These are phyloP conservation scores for Botrytis paeoniae DNA, from an alignment of 2,329 filamentous ascomycete genomes.

Conservation along the genomic window DNA sequence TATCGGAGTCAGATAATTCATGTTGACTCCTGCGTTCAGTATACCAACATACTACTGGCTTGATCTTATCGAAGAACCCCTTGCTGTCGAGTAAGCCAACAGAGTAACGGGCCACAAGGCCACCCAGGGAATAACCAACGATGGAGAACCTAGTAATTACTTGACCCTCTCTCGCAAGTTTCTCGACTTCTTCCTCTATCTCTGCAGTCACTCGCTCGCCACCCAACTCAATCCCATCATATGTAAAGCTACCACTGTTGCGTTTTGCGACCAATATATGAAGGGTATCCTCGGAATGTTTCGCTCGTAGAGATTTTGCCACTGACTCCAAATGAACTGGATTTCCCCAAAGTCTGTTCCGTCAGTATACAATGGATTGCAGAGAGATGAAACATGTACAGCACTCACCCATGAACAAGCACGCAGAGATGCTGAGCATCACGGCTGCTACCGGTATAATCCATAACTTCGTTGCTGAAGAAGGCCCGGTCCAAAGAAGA, in stretches of 20 bases:
- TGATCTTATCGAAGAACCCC: constrained; percentile 73
- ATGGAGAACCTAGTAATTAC: constrained; percentile 80
- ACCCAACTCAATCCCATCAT: constrained; percentile 66
- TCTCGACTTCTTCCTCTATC: constrained; percentile 61
- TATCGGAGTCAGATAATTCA: constrained; percentile 10
- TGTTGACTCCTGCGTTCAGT: background rate
- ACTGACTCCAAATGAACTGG: constrained; percentile 69
- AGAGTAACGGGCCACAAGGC: constrained; percentile 81
- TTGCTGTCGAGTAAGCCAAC: constrained; percentile 79
- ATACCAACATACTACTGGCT: constrained; percentile 62
- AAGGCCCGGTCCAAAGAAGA: constrained; percentile 40
- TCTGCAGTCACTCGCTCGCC: constrained; percentile 66
- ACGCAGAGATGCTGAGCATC: constrained; percentile 71
- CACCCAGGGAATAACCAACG: constrained; percentile 86
- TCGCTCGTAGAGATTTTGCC: constrained; percentile 60
- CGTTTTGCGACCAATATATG: constrained; percentile 70
- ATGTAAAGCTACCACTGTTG: constrained; percentile 70
- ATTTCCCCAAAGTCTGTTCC: constrained; percentile 69
- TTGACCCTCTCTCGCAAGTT: constrained; percentile 59
- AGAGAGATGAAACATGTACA: background rate
- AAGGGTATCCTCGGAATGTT: constrained; percentile 59
- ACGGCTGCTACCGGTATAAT: constrained; percentile 50
- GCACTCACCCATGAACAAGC: constrained; percentile 61
- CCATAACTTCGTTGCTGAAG: constrained; percentile 41
- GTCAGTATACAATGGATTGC: constrained; percentile 7